Base-by-base conservation (phyloP, 805 yeast genomes). In the Ogataea neopini region DNA sequence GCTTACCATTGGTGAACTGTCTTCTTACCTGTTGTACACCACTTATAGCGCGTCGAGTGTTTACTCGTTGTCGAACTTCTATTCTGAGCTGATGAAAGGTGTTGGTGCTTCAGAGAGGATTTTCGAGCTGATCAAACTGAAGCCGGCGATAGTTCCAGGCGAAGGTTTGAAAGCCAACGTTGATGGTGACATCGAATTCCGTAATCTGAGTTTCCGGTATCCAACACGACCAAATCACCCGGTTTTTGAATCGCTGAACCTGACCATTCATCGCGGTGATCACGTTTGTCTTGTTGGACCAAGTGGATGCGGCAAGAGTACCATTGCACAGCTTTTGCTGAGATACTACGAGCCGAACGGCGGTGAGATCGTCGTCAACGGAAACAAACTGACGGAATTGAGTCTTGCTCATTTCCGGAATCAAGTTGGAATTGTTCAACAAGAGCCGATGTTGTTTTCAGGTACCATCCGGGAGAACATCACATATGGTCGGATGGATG, bases 261-360 rank as follows among this genome's bases (percentile, higher is more conserved):
- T 92, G 47, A 73, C 69, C 1, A 83, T 92, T 38, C 64, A 72
- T 13, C 81, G 86, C 28, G 97, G 97, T 11, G 91, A 88, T 56
- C 92, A 92, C 58, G 83, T 91, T 13, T 91, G 97, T 63, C 79
- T 92, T 49, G 97, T 91, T 14, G 98, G 98, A 1, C 97, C 96
- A n/a, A 85, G 95, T 28, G 98, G 98, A 1, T 87, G 96, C 51
- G 98, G 98, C 20, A 92, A 92, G 64, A 88, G 96, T 14, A 91
- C 97, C 0, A 80, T 92, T 2, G 77, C 91, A 6, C 88, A 91
- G 44, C 69, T 92, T 44, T 68, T 92, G 38, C 68, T 91, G 56
- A 74, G 98, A 49, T 88, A 87, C 62, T 92, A 92, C 66, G 96
- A 90, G 58, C 91, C 95, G 1, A 62, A 63, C 10, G 50, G 64